Conservation (phyloP, 139 green algal species). For the Auxenochlorella pyrenoidosa region DNA sequence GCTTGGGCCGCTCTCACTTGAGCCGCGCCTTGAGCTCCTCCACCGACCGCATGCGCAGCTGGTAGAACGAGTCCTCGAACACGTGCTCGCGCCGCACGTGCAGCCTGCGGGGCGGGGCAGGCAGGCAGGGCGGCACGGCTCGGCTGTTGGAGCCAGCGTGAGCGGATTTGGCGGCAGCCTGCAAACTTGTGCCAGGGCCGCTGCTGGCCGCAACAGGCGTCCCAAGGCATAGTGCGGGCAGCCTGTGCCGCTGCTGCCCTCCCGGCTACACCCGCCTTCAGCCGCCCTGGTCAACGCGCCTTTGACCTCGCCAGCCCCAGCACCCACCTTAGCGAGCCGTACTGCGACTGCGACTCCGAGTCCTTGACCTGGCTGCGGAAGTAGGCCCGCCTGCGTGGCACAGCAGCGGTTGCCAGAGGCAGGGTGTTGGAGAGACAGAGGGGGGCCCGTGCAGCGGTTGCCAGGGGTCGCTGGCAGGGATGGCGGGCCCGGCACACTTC, state of each 20-base stretch:
- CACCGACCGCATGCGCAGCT: conserved; percentile 84
- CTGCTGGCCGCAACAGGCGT: too few species aligned
- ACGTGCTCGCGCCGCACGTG: conserved; percentile 87
- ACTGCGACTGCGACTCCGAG: conserved; percentile 57
- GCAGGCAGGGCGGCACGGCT: too few species aligned
- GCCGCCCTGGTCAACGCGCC: not conserved
- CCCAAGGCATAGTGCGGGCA: not conserved
- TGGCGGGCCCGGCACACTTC: too few species aligned
- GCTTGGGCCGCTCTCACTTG: conserved; percentile 34
- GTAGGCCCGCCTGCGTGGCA: conserved; percentile 71
- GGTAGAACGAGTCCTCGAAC: conserved; percentile 98
- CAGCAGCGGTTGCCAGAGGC: too few species aligned
- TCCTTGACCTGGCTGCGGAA: conserved; percentile 75
- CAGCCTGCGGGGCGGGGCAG: conserved; percentile 65
- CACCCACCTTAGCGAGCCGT: conserved; percentile 55
- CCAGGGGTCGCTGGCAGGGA: not conserved
- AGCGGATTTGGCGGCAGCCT: too few species aligned
- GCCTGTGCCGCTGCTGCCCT: not conserved
- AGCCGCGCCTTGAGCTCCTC: conserved; percentile 86
- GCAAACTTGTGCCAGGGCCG: too few species aligned
- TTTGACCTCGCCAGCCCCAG: not conserved
- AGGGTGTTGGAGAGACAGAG: not conserved
- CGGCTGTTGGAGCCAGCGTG: too few species aligned
- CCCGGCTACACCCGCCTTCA: not conserved
- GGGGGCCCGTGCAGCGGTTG: too few species aligned